Base-by-base conservation (phyloP, 2,329 filamentous ascomycete genomes). In the Penicillium crustosum region DNA sequence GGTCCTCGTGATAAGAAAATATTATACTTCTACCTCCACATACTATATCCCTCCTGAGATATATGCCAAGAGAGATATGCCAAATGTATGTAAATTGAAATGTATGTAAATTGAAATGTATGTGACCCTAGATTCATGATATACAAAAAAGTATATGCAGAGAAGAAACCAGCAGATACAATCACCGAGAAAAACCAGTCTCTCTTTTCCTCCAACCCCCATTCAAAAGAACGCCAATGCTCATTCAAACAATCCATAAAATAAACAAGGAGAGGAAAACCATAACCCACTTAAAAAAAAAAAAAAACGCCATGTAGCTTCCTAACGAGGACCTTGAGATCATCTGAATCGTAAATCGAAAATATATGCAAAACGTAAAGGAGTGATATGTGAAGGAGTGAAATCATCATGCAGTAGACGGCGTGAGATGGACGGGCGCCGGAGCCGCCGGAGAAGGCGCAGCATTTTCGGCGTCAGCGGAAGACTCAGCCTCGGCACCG, bases 401-500 rank as follows among this genome's bases (percentile, higher is more conserved):
- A 27, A 21, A 56, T 45, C 41, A 56, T 57, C 49, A 57, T 23
- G 53, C 47, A 55, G 13, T 55, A 27, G 55, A 53, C 3, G 43
- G 43, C n/a, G 54, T 33, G 9, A 55, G 48, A 33, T 57, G 49
- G 25, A 21, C 49, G 17, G 49, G n/a, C 12, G 54, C 42, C 12
- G 54, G 54, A 23, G 42, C 42, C 4, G 42, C 42, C 35, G 55
- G 55, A n/a, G 33, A 17, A 27, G 53, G 38, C 53, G 45, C 38
- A 43, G 44, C 33, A 53, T 23, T 12, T 17, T 52, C 54, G n/a
- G 55, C 27, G 15, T 57, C 55, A 10, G 33, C 35, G 7, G 49
- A 33, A 19, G 50, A 6, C 23, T 55, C 58, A 19, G 43, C 55
- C 31, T 68, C 68, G 21, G 60, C 59, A 9, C 67, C 70, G 50